Base-by-base conservation (phyloP, 495 filamentous ascomycete species). In the Penicillium mononematosum region DNA sequence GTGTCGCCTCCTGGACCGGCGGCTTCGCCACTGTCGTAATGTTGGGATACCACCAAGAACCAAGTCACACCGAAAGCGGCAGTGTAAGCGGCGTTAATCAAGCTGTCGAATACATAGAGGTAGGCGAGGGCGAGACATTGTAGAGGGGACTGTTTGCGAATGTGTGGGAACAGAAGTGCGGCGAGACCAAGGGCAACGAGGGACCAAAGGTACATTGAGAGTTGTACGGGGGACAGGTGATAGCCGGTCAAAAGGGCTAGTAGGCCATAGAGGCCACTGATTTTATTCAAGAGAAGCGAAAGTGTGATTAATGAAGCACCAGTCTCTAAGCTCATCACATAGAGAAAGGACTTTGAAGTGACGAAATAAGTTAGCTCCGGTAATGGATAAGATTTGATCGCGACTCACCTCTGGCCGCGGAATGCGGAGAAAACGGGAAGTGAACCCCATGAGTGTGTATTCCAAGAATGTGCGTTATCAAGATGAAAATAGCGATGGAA, bases 171-270 rank as follows among this genome's bases (percentile, higher is more conserved):
- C 38, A 93, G 84, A 54, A 82, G 73, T 25, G 79, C 71, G 48
- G 85, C 75, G 29, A 85, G 64, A 53, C 75, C 76, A 58, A 94
- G 84, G 29, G 84, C 82, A 60, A 82, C 27, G 32, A 92, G 70
- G n/a, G 86, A 91, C 78, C 92, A 90, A 36, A 95, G 79, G 81
- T 95, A 96, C 82, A 88, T 86, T 24, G 83, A 86, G 59, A 91
- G 75, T 66, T 91, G 88, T 4, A 90, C 70, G 4, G 84, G 78
- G 16, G 87, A 89, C 31, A 86, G 78, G 55, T 82, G 75, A 56
- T 81, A 76, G 65, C 89, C 89, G n/a, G 88, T 90, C 51, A 90
- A 74, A 60, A 95, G 78, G 47, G 92, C 90, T 56, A 96, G 87
- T 50, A 96, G 78, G 64, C 92, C 92, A 74, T 92, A 96, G 59